A percentile compares a stretch with the other conserved stretches of the same genome.
These are phyloP conservation scores for Chlamydomonas sp. DNA, from an alignment of 139 green algal genomes.

Conservation along the genomic window DNA sequence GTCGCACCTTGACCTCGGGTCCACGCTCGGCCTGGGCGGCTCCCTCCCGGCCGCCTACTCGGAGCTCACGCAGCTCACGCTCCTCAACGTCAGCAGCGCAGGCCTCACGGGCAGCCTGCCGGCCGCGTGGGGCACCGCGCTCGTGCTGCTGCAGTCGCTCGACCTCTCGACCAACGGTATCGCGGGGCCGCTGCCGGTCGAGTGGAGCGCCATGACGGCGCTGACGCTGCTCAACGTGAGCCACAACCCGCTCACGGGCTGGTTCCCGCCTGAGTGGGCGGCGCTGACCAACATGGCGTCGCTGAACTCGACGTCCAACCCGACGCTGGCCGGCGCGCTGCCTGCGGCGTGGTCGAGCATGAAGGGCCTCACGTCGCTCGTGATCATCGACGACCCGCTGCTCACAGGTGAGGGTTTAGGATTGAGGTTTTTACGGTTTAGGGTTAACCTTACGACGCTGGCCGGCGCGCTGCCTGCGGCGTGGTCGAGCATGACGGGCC, in stretches of 20 bases:
- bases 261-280: neutral
- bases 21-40: neutral
- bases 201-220: constrained; percentile 6
- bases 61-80: constrained; percentile 5
- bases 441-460: no score
- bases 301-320: neutral
- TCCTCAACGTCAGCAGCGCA: neutral
- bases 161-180: constrained; percentile 16
- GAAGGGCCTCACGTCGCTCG: neutral
- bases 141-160: neutral
- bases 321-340: neutral
- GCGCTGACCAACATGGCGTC: neutral
- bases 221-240: constrained; percentile 14
- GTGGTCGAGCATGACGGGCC: neutral
- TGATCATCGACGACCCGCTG: neutral
- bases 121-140: neutral
- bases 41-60: constrained; percentile 11
- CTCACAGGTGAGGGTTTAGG: constrained; percentile 1
- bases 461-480: neutral
- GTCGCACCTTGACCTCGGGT: neutral
- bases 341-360: neutral
- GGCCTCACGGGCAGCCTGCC: constrained; percentile 13
- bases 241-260: constrained; percentile 7
- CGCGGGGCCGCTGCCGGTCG: constrained; percentile 6
- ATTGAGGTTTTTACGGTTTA: no score